Conservation (phyloP, 2,329 filamentous ascomycete genomes). For the Ophiostoma populinum region DNA sequence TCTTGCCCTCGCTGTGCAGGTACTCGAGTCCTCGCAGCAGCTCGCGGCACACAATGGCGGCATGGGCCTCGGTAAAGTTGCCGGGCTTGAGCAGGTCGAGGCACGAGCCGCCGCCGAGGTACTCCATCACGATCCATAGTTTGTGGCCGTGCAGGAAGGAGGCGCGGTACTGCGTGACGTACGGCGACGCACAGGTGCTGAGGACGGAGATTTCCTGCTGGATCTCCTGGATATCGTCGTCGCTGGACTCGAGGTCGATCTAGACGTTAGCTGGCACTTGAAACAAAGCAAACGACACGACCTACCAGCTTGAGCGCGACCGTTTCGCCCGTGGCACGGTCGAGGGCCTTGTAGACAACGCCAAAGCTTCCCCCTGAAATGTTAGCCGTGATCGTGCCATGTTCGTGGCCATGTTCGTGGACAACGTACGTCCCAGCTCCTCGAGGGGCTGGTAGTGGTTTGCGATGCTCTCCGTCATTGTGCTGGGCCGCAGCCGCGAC, state of each 20-base stretch:
- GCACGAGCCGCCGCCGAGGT: constrained; percentile 84
- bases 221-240: constrained; percentile 96
- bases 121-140: constrained; percentile 99
- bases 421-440: constrained; percentile 64
- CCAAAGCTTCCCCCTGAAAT: constrained; percentile 77
- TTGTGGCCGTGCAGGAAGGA: constrained; percentile 94
- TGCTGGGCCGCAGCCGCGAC: constrained; percentile 8
- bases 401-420: no score
- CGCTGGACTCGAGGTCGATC: constrained; percentile 98
- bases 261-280: constrained; percentile 21
- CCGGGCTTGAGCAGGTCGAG: constrained; percentile 86
- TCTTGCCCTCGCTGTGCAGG: constrained; percentile 83
- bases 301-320: constrained; percentile 93
- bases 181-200: constrained; percentile 84
- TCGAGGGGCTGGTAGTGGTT: constrained; percentile 87
- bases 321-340: constrained; percentile 74
- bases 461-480: constrained; percentile 49
- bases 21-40: constrained; percentile 83
- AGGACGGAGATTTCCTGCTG: constrained; percentile 93
- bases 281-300: constrained; percentile 7
- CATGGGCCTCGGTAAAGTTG: constrained; percentile 73
- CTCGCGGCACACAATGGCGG: constrained; percentile 87
- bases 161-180: constrained; percentile 89
- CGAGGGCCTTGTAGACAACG: constrained; percentile 90
- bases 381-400: constrained; percentile 5